Conservation (phyloP, 192 early-diverging fungal genomes). For the Bifiguratus adelaidae region DNA sequence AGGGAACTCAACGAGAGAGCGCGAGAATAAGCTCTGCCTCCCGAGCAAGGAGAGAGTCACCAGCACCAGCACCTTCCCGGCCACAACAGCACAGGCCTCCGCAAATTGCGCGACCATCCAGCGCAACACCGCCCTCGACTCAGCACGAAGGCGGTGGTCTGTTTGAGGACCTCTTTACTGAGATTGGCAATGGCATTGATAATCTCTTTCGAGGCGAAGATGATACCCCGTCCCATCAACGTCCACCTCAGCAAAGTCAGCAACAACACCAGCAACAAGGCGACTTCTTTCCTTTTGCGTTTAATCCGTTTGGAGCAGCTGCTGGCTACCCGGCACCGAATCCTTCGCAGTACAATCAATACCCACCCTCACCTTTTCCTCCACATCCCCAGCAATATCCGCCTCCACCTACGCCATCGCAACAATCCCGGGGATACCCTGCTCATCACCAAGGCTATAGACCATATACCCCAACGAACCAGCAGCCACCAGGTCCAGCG, state of each 20-base stretch:
- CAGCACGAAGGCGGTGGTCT: too few relatives aligned
- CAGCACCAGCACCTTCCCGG: not conserved
- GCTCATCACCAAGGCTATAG: not conserved
- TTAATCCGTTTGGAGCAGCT: too few relatives aligned
- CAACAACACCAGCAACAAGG: not conserved
- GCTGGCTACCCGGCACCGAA: not conserved
- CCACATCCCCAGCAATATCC: slow-evolving; percentile 2
- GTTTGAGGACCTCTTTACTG: not conserved
- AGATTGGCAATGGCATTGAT: slow-evolving; percentile 16
- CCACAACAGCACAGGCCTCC: too few relatives aligned
- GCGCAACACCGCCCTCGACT: too few relatives aligned
- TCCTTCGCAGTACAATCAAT: not conserved
- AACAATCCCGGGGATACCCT: not conserved
- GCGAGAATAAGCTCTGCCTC: not conserved
- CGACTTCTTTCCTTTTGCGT: too few relatives aligned
- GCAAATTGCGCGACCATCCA: not conserved
- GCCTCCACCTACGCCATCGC: not conserved
- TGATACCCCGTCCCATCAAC: not conserved
- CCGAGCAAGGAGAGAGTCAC: not conserved
- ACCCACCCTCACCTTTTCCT: not conserved
- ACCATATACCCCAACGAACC: not conserved
- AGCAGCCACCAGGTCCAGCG: not conserved
- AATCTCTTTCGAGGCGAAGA: slow-evolving; percentile 8
- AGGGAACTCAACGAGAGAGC: not conserved
- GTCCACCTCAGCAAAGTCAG: not conserved